These are phyloP conservation scores for Fusarium setosum DNA, from an alignment of 2,329 filamentous ascomycete species.

Conservation along the genomic window DNA sequence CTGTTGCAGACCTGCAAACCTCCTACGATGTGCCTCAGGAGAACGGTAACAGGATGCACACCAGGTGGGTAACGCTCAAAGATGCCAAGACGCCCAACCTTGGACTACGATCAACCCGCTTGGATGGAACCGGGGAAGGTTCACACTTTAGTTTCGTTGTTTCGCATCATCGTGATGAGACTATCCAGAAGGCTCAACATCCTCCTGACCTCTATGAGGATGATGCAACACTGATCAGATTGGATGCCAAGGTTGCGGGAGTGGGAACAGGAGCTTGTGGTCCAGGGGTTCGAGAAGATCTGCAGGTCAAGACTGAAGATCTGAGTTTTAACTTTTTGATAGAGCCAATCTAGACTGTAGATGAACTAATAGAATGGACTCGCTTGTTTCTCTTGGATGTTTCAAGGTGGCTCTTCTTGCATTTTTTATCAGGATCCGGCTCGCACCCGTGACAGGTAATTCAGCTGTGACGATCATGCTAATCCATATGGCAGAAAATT, in stretches of 20 bases:
- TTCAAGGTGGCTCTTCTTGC: no score
- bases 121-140: slow-evolving; percentile 20
- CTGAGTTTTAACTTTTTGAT: slow-evolving; percentile 56
- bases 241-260: slow-evolving; percentile 61
- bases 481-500: no score
- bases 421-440: no score
- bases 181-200: slow-evolving; percentile 69
- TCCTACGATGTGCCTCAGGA: slow-evolving; percentile 77
- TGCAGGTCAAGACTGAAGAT: slow-evolving; percentile 55
- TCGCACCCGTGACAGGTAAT: no score
- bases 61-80: slow-evolving; percentile 63
- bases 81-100: slow-evolving; percentile 23
- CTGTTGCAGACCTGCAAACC: slow-evolving; percentile 63
- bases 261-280: slow-evolving; percentile 63
- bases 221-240: slow-evolving; percentile 55
- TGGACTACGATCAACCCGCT: slow-evolving; percentile 35
- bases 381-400: no score
- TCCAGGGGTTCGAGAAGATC: slow-evolving; percentile 58
- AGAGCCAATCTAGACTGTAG: slow-evolving; percentile 39
- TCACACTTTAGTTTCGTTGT: slow-evolving; percentile 64
- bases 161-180: slow-evolving; percentile 62
- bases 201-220: slow-evolving; percentile 70
- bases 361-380: not conserved
- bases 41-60: slow-evolving; percentile 71
- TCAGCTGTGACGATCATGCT: no score